Percentiles rank a stretch among this genome's conserved stretches.
Evolutionary conservation across 345 rosid species (phyloP).

Genomic region (Erucastrum elatum): DNA sequence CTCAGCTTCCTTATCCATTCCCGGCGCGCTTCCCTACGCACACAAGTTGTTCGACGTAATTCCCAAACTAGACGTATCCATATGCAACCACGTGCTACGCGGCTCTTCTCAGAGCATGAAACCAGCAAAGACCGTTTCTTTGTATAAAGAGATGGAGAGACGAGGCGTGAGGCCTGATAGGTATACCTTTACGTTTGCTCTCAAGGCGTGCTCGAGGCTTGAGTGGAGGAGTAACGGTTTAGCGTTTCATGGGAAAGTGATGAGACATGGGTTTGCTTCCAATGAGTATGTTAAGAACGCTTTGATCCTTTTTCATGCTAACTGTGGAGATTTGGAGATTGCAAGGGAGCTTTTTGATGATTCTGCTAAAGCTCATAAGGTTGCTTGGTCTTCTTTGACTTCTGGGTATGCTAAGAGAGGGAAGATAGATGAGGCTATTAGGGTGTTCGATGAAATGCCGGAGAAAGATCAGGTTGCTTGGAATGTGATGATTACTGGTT

Average conservation of each 20-base stretch:
- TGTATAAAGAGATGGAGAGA: conserved; percentile 58
- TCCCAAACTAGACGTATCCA: conserved; percentile 52
- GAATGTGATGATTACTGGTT: conserved; percentile 80
- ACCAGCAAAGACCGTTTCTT: conserved; percentile 43
- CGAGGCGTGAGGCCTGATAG: conserved; percentile 48
- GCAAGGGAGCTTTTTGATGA: conserved; percentile 58
- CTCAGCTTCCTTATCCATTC: conserved; percentile 42
- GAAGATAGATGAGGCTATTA: conserved; percentile 49
- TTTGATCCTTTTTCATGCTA: conserved; percentile 63
- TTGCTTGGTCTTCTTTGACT: conserved; percentile 79
- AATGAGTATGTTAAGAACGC: conserved; percentile 61
- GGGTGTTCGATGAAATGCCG: conserved; percentile 65
- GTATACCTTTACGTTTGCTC: conserved; percentile 62
- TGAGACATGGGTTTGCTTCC: conserved; percentile 54
- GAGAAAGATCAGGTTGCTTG: conserved; percentile 72
- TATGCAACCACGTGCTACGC: conserved; percentile 62
- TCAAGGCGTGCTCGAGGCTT: conserved; percentile 67
- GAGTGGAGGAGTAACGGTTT: conserved; percentile 53
- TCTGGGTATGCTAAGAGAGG: conserved; percentile 78
- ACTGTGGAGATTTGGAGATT: conserved; percentile 57
- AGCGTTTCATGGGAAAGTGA: conserved; percentile 61
- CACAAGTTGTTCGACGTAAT: conserved; percentile 61
- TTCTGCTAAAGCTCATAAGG: conserved; percentile 53
- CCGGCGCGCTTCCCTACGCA: conserved; percentile 54
- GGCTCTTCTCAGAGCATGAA: conserved; percentile 57